These are phyloP conservation scores for Phaeoacremonium minimum DNA, from an alignment of 2,329 filamentous ascomycete genomes.

Conservation along the genomic window DNA sequence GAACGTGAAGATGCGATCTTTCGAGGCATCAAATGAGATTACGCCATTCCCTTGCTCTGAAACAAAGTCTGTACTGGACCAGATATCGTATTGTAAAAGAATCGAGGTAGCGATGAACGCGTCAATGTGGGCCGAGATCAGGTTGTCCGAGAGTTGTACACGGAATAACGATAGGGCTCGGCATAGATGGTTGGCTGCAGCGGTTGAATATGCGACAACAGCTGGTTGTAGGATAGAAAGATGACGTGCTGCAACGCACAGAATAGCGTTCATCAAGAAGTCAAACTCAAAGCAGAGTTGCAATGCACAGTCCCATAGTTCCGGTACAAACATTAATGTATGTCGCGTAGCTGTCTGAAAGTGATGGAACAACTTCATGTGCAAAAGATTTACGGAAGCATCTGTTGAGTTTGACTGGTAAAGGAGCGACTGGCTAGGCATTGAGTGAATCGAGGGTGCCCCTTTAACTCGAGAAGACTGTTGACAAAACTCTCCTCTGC, in stretches of 20 bases:
- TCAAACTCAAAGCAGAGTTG: conserved; percentile 15
- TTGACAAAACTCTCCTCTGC: conserved; percentile 13
- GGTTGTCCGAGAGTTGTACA: conserved; percentile 3
- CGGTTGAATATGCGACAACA: conserved; percentile 1
- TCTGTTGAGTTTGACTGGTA: conserved; percentile 1
- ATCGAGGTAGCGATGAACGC: conserved; percentile 14
- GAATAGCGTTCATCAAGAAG: conserved; percentile 14
- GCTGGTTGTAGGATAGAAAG: conserved; percentile 10
- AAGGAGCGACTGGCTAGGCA: not conserved
- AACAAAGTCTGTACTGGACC: conserved; percentile 11
- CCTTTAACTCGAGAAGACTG: too few species aligned
- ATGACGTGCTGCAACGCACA: conserved; percentile 15
- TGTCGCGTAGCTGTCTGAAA: conserved; percentile 12
- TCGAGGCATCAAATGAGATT: conserved; percentile 4
- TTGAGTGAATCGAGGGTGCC: not conserved
- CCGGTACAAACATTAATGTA: conserved; percentile 11
- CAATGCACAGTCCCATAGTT: conserved; percentile 11
- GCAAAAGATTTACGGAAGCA: conserved; percentile 9
- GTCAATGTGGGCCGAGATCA: conserved; percentile 10
- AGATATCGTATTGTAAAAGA: conserved; percentile 15
- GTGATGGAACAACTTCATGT: conserved; percentile 17
- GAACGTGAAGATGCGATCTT: conserved; percentile 15
- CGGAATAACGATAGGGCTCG: conserved; percentile 11
- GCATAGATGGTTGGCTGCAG: conserved; percentile 11
- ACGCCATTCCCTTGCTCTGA: conserved; percentile 6